Conservation (phyloP, 768 basidiomycete species). For the Tricholoma terreum region DNA sequence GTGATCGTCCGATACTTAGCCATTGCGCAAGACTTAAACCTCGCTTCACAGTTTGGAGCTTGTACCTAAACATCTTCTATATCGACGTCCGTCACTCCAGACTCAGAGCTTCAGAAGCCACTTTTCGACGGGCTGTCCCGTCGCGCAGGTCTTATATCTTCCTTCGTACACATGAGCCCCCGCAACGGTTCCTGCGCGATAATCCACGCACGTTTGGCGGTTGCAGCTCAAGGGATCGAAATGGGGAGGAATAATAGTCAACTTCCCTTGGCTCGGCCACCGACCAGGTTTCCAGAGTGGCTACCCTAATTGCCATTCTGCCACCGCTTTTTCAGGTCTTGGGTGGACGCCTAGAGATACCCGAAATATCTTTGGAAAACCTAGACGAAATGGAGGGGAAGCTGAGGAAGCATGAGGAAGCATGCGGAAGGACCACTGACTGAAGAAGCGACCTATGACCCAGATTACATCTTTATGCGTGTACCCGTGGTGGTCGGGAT, state of each 20-base stretch:
- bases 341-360: constrained; percentile 50
- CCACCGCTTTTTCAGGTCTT: constrained; percentile 50
- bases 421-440: constrained; percentile 22
- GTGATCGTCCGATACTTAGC: neutral
- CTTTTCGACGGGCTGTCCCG: constrained; percentile 51
- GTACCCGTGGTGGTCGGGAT: constrained; percentile 76
- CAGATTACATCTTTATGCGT: constrained; percentile 58
- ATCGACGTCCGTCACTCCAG: neutral
- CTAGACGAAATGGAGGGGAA: constrained; percentile 42
- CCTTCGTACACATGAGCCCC: constrained; percentile 48
- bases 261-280: constrained; percentile 52
- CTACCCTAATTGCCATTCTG: constrained; percentile 22
- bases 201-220: constrained; percentile 47
- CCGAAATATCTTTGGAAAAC: constrained; percentile 45
- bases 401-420: constrained; percentile 33
- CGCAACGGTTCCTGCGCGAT: constrained; percentile 45
- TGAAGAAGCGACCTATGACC: neutral
- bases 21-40: neutral
- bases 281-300: too few species aligned
- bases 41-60: neutral
- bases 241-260: constrained; percentile 58
- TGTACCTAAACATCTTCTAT: neutral
- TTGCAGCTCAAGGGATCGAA: constrained; percentile 42
- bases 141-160: constrained; percentile 54
- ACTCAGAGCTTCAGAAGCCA: neutral